Percentiles rank a stretch among this genome's conserved stretches.
These are phyloP conservation scores for Fusarium graminum DNA, from an alignment of 2,329 filamentous ascomycete species.

Conservation along the genomic window DNA sequence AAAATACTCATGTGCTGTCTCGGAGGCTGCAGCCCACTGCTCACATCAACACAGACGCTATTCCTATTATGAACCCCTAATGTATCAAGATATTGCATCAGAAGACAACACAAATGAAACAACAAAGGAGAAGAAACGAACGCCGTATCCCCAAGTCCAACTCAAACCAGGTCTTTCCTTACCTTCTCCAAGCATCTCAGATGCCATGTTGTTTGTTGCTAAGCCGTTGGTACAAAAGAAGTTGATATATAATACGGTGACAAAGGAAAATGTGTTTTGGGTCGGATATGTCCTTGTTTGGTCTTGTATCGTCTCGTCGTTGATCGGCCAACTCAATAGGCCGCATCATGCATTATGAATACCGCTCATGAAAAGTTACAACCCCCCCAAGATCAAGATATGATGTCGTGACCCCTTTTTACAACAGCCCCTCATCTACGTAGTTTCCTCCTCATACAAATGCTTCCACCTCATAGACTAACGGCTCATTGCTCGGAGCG, in stretches of 20 bases:
- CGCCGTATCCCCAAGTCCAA: constrained; percentile 41
- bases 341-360: constrained; percentile 51
- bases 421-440: constrained; percentile 27
- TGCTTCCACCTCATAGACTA: constrained; percentile 27
- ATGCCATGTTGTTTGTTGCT: constrained; percentile 35
- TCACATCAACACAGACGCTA: constrained; percentile 36
- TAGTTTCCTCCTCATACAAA: constrained; percentile 36
- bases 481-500: constrained; percentile 52
- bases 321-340: constrained; percentile 46
- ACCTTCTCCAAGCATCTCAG: constrained; percentile 20
- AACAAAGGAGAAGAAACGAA: constrained; percentile 35
- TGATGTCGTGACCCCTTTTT: constrained; percentile 38
- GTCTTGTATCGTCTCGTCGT: constrained; percentile 52
- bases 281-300: constrained; percentile 51
- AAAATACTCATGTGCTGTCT: constrained; percentile 37
- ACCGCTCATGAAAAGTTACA: constrained; percentile 49
- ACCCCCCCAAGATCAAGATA: constrained; percentile 43
- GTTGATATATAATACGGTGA: constrained; percentile 48
- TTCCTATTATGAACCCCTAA: constrained; percentile 40
- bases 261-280: constrained; percentile 47
- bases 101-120: constrained; percentile 25
- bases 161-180: constrained; percentile 32
- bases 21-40: constrained; percentile 47
- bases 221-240: constrained; percentile 47
- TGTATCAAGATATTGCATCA: constrained; percentile 40